Percentiles rank a stretch among this genome's conserved stretches.
Evolutionary conservation across 2,329 filamentous ascomycete species (phyloP).

Genomic region (Pseudogymnoascus sp.): DNA sequence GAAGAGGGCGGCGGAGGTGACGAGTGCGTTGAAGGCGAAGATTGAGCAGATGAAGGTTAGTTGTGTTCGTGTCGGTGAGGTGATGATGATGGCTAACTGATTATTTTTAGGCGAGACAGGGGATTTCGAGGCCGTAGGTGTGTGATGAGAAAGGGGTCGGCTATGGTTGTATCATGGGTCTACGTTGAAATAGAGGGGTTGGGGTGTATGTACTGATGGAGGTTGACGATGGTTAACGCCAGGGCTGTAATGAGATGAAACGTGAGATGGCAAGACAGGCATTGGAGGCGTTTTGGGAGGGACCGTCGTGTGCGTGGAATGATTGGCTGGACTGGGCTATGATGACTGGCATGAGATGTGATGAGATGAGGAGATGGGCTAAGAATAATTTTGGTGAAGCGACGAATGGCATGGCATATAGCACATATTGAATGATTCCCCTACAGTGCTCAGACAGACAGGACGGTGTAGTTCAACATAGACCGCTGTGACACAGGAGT

Average conservation of each 20-base stretch:
- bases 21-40: conserved; percentile 90
- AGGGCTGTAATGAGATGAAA: background rate
- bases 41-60: conserved; percentile 95
- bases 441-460: too few relatives aligned
- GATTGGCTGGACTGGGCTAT: background rate
- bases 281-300: background rate
- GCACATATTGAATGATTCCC: too few relatives aligned
- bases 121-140: conserved; percentile 38
- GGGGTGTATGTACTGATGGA: background rate
- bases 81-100: conserved; percentile 9
- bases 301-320: background rate
- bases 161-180: too few relatives aligned
- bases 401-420: background rate
- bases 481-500: too few relatives aligned
- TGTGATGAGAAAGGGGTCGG: too few relatives aligned
- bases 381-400: background rate
- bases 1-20: conserved; percentile 95
- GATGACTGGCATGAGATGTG: background rate
- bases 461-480: too few relatives aligned
- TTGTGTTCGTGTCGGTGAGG: background rate
- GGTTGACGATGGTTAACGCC: background rate
- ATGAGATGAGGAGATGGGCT: background rate
- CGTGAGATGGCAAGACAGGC: background rate
- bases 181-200: background rate
- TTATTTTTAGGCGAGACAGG: conserved; percentile 40